Evolutionary conservation across 192 early-diverging fungal genomes (phyloP), one percentile per base, ranked within the genome.

Genomic region (Coemansia sp.): DNA sequence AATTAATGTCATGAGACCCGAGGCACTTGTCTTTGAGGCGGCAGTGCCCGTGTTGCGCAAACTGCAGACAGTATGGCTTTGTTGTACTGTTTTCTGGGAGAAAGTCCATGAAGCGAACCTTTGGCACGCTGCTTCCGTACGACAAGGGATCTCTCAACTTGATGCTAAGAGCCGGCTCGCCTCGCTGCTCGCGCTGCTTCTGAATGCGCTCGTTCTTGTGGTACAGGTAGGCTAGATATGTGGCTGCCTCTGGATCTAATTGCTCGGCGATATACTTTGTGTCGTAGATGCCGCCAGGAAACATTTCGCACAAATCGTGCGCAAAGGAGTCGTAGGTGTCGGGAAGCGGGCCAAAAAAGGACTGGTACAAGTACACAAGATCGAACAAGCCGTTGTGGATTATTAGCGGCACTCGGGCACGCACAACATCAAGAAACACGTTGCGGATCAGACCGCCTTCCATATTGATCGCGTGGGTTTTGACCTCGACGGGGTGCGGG

Each of bases 341-440:
- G 0, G 97, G 97, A 22, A 97, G 71, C 26, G 80, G 70, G 0
- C 89, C 86, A 58, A 90, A 89, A 56, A 99, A 91, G 10, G 86
- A 77, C 67, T 94, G 85, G 67, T 98, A 97, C 8, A 99, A 46
- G 65, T 93, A 98, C 55, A 95, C 84, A 9, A 98, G 62, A 64
- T 99, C 97, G 25, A 95, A 73, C 17, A 97, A 75, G 0, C 95
- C 97, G 65, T 98, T 98, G 81, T 99, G 97, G 0, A 94, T 72
- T 8, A 94, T 81, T 13, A 99, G 61, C 2, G 92, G 90, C 11
- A 86, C 66, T 3, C 70, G 61, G 26, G 49, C 47, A 0, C 62
- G 62, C 29, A 82, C 62, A 33, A 85, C 69, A 3, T 80, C 70
- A 13, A 74, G 53, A 45, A 86, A 82, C 29, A 88, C 63, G 17